A percentile compares a stretch with the other conserved stretches of the same genome.
Evolutionary conservation across 139 green algal species (phyloP).

Genomic region (Ulvella scutata): DNA sequence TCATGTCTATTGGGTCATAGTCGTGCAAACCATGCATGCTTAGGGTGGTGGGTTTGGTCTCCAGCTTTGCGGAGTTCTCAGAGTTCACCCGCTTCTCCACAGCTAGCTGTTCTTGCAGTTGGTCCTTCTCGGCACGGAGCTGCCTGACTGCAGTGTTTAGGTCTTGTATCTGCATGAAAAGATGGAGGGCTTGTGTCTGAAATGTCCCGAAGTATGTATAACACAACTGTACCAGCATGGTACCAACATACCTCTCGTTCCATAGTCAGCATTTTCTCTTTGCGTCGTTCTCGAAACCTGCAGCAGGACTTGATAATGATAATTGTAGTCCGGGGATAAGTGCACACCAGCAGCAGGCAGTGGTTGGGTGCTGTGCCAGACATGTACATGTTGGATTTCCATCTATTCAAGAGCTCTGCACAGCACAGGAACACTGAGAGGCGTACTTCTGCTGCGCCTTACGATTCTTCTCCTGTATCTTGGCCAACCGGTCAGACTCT

Average conservation of each 20-base stretch:
- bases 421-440: no score
- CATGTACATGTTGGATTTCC: no score
- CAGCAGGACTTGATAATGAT: no score
- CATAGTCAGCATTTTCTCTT: constrained; percentile 2
- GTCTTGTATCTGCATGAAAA: constrained; percentile 9
- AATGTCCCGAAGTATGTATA: background rate
- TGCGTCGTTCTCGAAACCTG: background rate
- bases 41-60: background rate
- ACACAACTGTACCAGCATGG: no score
- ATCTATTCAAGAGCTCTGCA: no score
- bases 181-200: background rate
- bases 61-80: background rate
- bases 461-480: background rate
- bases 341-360: no score
- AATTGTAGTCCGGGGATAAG: no score
- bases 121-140: constrained; percentile 34
- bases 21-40: background rate
- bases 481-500: background rate
- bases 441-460: background rate
- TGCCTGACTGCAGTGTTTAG: constrained; percentile 26
- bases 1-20: constrained; percentile 1
- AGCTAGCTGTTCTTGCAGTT: constrained; percentile 16
- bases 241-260: background rate
- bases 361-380: no score
- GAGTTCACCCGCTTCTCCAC: background rate